These are phyloP conservation scores for Podospora comata DNA, from an alignment of 495 filamentous ascomycete species.

Conservation along the genomic window DNA sequence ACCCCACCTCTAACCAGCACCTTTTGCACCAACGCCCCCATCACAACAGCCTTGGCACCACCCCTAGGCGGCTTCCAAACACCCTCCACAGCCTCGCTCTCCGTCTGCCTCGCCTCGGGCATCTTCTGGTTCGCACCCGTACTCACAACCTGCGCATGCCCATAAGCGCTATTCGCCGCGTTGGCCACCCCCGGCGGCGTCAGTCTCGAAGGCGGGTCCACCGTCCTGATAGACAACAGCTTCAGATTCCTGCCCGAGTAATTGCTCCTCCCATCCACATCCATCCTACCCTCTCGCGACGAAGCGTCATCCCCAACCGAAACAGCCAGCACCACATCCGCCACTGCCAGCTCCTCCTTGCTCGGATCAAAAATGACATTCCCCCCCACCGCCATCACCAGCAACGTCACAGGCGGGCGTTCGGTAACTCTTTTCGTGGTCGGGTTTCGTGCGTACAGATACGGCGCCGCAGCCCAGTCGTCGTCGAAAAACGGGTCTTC, in stretches of 20 bases:
- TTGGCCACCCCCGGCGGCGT: conserved; percentile 66
- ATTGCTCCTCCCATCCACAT: conserved; percentile 7
- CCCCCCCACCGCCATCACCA: conserved; percentile 79
- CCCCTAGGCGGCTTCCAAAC: conserved; percentile 78
- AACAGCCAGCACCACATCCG: conserved; percentile 80
- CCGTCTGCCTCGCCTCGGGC: conserved; percentile 43
- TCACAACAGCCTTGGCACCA: conserved; percentile 65
- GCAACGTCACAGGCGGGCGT: conserved; percentile 78
- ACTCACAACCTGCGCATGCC: conserved; percentile 34
- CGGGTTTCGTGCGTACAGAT: conserved; percentile 62
- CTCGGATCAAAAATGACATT: conserved; percentile 94
- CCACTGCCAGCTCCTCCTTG: conserved; percentile 86
- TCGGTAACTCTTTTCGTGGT: conserved; percentile 17
- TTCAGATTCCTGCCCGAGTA: conserved; percentile 30
- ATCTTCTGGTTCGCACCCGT: conserved; percentile 41
- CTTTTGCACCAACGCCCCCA: conserved; percentile 65
- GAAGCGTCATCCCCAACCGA: conserved; percentile 53
- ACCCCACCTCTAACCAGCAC: conserved; percentile 69
- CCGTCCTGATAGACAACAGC: conserved; percentile 66
- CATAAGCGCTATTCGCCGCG: conserved; percentile 62
- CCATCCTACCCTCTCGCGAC: conserved; percentile 17
- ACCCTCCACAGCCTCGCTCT: conserved; percentile 58
- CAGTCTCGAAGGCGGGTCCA: conserved; percentile 56
- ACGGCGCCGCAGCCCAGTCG: conserved; percentile 82
- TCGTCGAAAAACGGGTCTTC: conserved; percentile 98